phyloP scores from a whole-genome alignment of 75 land plant species.

The Larix kaempferi region DNA sequence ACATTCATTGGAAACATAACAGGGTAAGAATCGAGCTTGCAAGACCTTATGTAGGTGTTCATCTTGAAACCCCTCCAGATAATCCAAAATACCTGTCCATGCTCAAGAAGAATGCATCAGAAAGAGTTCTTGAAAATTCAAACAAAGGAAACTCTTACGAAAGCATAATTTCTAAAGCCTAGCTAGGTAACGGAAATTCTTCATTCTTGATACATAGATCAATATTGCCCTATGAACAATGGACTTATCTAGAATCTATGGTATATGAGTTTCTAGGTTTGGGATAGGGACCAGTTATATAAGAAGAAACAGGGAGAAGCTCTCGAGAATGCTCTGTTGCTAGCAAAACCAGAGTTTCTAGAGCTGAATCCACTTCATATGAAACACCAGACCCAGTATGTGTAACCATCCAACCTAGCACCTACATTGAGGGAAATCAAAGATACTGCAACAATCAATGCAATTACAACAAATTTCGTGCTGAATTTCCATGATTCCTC shows the following conservation, averaged over 20 bases:
- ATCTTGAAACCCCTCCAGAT: conserved; percentile 73
- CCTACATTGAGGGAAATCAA: conserved; percentile 1
- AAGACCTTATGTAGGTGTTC: conserved; percentile 76
- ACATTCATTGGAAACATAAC: not conserved
- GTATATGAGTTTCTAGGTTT: not conserved
- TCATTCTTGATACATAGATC: not conserved
- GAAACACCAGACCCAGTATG: too few relatives aligned
- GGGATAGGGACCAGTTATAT: conserved; percentile 59
- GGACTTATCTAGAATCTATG: not conserved
- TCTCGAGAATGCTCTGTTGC: conserved; percentile 53
- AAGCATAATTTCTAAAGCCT: not conserved
- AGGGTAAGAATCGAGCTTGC: not conserved
- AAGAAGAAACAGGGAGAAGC: conserved; percentile 67
- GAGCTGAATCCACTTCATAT: too few relatives aligned
- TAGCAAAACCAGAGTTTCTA: too few relatives aligned
- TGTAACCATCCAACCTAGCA: too few relatives aligned
- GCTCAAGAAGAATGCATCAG: not conserved
- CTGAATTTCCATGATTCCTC: too few relatives aligned
- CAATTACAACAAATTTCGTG: not conserved
- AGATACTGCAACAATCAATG: not conserved
- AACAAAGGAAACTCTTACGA: not conserved
- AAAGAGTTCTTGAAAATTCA: not conserved
- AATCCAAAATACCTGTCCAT: conserved; percentile 73
- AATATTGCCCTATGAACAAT: not conserved
- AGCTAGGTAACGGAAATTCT: not conserved